Base-by-base conservation (phyloP, 495 filamentous ascomycete genomes). In the Xylaria longipes region DNA sequence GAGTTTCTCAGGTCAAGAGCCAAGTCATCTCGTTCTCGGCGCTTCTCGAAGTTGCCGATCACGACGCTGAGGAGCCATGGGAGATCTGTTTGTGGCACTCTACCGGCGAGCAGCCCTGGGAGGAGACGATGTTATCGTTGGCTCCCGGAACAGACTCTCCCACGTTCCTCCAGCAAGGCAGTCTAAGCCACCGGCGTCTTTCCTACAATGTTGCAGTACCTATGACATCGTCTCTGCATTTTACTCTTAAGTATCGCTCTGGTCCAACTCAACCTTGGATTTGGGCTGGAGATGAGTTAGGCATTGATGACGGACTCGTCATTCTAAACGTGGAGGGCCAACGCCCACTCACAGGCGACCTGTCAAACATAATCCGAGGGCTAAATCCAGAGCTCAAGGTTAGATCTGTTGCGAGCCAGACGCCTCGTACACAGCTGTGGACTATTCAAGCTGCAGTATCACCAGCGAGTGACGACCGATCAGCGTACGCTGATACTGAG, bases 41-140 rank as follows among this genome's bases (percentile, higher is more conserved):
- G 3, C 12, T 93, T n/a, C 82, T 97, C 37, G 92, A 94, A 70
- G 87, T 89, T 29, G 89, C 87, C 56, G 84, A 76, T 43, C 82
- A 80, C 62, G 84, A 88, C 41, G 57, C 84, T 1, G 76, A 87
- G 8, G 86, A 91, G 72, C 70, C 80, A 48, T 97, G 92, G 91
- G 87, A 96, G 76, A 86, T 92, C 7, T 85, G 90, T 41, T 82
- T 97, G 1, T 97, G 94, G 94, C 89, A 94, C 75, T 91, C 92
- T 33, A 85, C 88, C 61, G 71, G 73, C 22, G 80, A 79, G 22
- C 71, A 74, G 6, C 74, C 85, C 41, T 91, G 90, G 89, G 68
- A 74, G 48, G 86, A 87, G 72, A 79, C 79, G 27, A 52, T 68
- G 20, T 78, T 91, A 25, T 56, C 74, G 60, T 72, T 73, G 57